A percentile compares a stretch with the other conserved stretches of the same genome.
These are phyloP conservation scores for Alternaria sp. DNA, from an alignment of 2,329 filamentous ascomycete genomes.

Conservation along the genomic window DNA sequence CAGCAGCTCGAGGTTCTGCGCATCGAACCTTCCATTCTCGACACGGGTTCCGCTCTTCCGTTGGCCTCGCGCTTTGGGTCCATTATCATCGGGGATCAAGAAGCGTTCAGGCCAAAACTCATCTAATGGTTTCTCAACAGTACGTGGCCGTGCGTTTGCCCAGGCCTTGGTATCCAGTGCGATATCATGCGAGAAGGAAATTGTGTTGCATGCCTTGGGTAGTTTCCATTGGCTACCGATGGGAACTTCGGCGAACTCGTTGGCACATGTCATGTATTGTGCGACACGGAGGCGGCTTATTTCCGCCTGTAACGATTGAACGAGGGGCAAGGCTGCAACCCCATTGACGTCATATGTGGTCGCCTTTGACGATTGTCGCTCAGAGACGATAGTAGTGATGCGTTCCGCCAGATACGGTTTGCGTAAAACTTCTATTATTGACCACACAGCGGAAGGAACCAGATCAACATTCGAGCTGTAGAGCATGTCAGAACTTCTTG, in stretches of 20 bases:
- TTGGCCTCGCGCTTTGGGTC: background rate
- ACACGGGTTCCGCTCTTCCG: constrained; percentile 2
- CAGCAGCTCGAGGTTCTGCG: constrained; percentile 28
- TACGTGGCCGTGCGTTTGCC: constrained; percentile 27
- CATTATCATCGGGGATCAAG: constrained; percentile 14
- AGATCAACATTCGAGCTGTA: constrained; percentile 27
- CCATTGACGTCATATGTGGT: constrained; percentile 25
- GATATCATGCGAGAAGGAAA: constrained; percentile 36
- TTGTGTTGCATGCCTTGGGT: constrained; percentile 22
- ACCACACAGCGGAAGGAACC: constrained; percentile 36
- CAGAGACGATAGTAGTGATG: constrained; percentile 20
- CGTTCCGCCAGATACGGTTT: constrained; percentile 27
- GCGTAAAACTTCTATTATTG: constrained; percentile 32
- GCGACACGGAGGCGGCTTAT: constrained; percentile 32
- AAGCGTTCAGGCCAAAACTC: constrained; percentile 43
- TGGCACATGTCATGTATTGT: constrained; percentile 19
- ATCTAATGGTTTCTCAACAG: constrained; percentile 29
- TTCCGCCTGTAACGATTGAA: constrained; percentile 39
- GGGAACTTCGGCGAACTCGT: constrained; percentile 17
- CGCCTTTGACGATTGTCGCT: constrained; percentile 16
- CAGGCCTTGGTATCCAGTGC: constrained; percentile 34
- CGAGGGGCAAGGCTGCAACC: constrained; percentile 26
- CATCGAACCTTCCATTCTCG: constrained; percentile 17
- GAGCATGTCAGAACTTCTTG: constrained; percentile 9
- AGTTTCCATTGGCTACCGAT: constrained; percentile 35